Base-by-base conservation (phyloP, 2,329 filamentous ascomycete genomes). In the Monascus ruber region DNA sequence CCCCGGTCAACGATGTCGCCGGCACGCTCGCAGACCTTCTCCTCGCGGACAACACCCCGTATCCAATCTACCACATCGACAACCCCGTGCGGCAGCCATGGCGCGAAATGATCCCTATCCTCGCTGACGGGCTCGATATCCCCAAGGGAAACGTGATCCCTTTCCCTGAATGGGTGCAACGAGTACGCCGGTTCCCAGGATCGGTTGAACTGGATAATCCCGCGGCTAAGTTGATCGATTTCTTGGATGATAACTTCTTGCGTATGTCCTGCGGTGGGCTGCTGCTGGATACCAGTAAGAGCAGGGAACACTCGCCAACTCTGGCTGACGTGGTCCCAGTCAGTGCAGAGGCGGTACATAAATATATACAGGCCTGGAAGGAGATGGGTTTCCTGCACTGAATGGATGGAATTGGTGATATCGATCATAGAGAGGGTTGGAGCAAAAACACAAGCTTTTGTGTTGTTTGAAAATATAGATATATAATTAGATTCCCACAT, bases 201-300 rank as follows among this genome's bases (percentile, higher is more conserved):
- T 38, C 37, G 6, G 42, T 49, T 3, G 43, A 48, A 26, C 17
- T 17, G 17, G 48, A 56, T 17, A 62, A 62, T 32, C 59, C 59
- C 1, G 58, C 56, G 4, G 34, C 42, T 5, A 37, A 43, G 9
- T 45, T 61, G 40, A 38, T 53, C 2, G 56, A 59, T 17, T 62
- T 60, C 46, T 39, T 62, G 35, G 51, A 54, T 7, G 41, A 46
- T 9, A 53, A 62, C n/a, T 62, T 56, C 24, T 35, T 58, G 26
- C 56, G 65, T 25, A 72, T 72, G 68, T 63, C 62, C 0, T 71
- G 67, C 45, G 66, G 66, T 5, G 65, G 64, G 0, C 38, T 71
- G 3, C 26, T 70, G 1, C 32, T 71, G 34, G 65, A 60, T 38
- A 65, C 60, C 1, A 41, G 47, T 7, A 55, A 57, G 26, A 49